Conservation (phyloP, 768 basidiomycete genomes). For the Nevesoporus exiguus region DNA sequence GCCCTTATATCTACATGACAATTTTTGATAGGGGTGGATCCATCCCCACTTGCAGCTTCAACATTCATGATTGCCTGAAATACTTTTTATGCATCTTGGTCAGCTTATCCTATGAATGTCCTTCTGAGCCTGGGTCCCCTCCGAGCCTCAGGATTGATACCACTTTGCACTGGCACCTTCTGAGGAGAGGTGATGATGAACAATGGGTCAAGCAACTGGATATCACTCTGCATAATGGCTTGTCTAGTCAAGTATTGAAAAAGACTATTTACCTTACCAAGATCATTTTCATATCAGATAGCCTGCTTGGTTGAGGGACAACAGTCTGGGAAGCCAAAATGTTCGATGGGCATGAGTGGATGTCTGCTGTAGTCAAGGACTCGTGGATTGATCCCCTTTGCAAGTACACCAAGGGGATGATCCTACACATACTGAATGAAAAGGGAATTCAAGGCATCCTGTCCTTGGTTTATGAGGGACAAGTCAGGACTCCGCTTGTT, state of each 20-base stretch:
- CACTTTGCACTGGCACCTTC: no score
- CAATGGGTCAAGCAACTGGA: no score
- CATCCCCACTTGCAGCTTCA: background rate
- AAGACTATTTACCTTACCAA: background rate
- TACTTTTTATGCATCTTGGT: background rate
- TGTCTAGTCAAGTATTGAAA: no score
- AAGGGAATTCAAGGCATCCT: background rate
- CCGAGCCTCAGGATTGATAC: no score
- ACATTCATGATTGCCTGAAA: background rate
- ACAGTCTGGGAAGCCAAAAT: background rate
- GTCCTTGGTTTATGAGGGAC: background rate
- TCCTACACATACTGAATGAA: background rate
- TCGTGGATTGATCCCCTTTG: background rate
- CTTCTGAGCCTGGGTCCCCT: no score
- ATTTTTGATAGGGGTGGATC: background rate
- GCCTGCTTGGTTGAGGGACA: background rate
- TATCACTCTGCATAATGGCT: no score
- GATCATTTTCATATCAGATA: background rate
- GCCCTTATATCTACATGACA: background rate
- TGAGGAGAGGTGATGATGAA: no score
- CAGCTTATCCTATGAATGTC: no score
- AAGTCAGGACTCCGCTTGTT: background rate
- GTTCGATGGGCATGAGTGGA: background rate
- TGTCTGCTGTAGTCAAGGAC: no score
- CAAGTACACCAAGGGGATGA: background rate